A percentile compares a stretch with the other conserved stretches of the same genome.
phyloP scores from a whole-genome alignment of 768 basidiomycete genomes.

The Pleurotus tuber-regium region DNA sequence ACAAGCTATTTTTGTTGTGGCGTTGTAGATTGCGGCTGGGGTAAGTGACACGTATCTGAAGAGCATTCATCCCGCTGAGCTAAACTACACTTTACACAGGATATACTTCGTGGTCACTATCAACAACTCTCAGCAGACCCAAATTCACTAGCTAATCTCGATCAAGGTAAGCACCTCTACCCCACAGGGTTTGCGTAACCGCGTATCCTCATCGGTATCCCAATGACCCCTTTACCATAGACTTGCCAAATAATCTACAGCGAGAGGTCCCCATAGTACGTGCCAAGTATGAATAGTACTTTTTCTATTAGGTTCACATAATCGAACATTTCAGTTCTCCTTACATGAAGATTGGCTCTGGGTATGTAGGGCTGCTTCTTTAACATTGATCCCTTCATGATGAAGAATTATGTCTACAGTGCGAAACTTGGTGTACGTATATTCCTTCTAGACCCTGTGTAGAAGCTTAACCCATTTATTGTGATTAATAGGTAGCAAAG shows the following conservation, averaged over 20 bases:
- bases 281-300: constrained; percentile 11
- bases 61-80: neutral
- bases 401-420: constrained; percentile 42
- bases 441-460: neutral
- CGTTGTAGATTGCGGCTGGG: constrained; percentile 41
- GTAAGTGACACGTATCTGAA: constrained; percentile 27
- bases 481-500: constrained; percentile 64
- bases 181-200: too few species aligned
- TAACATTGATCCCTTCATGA: neutral
- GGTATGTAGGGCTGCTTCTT: constrained; percentile 43
- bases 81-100: constrained; percentile 38
- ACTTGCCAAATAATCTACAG: constrained; percentile 95
- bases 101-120: constrained; percentile 87
- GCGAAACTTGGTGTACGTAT: constrained; percentile 95
- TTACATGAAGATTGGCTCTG: constrained; percentile 94
- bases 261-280: constrained; percentile 89
- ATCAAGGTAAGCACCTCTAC: constrained; percentile 66
- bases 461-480: neutral
- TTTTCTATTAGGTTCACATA: constrained; percentile 8
- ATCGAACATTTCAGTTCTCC: constrained; percentile 64
- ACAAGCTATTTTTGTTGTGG: neutral
- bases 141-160: constrained; percentile 88
- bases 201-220: too few species aligned
- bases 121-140: constrained; percentile 94
- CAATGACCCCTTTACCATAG: constrained; percentile 33